Evolutionary conservation across 345 rosid genomes (phyloP), one percentile per base, ranked within the genome.

Genomic region (Chamaenerion angustifolium): DNA sequence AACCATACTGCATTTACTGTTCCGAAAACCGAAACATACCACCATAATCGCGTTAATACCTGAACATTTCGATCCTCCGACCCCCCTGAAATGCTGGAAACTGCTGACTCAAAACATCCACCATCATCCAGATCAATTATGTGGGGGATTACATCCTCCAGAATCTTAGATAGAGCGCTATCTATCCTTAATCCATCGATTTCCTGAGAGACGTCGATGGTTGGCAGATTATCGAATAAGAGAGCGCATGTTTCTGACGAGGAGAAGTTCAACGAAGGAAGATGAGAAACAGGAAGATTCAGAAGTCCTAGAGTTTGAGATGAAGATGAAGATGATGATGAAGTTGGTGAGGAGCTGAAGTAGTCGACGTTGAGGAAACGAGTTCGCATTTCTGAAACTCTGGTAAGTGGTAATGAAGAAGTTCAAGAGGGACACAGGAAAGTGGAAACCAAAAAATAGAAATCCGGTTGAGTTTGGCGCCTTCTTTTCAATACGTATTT

Each of bases 341-440:
- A 40, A 12, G 61, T 35, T 13, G 59, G 21, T 6, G 61, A 40
- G 31, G 55, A 17, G 37, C 31, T 11, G 74, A 83, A 77, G 74
- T 68, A 68, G 63, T 83, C 82, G 46, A 54, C 60, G 56, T 65
- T 72, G 63, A 81, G 83, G 64, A 81, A 85, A 57, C 85, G 88
- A 71, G 74, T 73, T 69, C 90, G 79, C 95, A 85, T 89, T 55
- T 57, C 49, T 10, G 13, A 31, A 37, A 17, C 47, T 23, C 35
- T 10, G 47, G 12, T 40, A 13, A 8, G 17, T 10, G 47, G 12
- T 40, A 13, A 8, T 21, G 41, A 17, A 11, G 49, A 21, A 16
- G 21, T 0, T 13, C 15, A 47, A 23, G n/a, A n/a, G n/a, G n/a
- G n/a, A n/a, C n/a, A n/a, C n/a, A n/a, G 12, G 19, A 6, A 16